Base-by-base conservation (phyloP, 1,139 yeast genomes). In the Yamadazyma sp. region DNA sequence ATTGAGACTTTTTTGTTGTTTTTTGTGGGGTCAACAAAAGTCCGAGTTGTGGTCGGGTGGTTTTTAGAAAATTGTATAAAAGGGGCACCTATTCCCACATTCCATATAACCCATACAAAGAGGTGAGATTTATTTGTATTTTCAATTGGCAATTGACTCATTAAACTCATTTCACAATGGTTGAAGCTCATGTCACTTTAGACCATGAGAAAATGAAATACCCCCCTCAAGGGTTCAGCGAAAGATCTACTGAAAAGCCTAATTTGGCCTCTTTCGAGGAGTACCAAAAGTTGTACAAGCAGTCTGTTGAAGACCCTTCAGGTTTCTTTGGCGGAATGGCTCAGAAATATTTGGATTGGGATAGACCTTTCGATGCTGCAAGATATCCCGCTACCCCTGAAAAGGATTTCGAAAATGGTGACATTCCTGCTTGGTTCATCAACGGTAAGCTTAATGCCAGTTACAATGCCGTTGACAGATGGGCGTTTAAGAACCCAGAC, bases 401-500 rank as follows among this genome's bases (percentile, higher is more conserved):
- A 38, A 62, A 69, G 41, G 81, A 81, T 49, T 83, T 82, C 53
- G 69, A 74, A 50, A 60, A 80, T 54, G 87, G 85, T 43, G 86
- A 81, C 56, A 75, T 81, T 44, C 81, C 86, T 8, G 77, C 88
- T 22, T 86, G 94, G 94, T 86, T 85, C 60, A 61, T 83, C 34
- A 83, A 80, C 53, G 94, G 94, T 44, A 77, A 83, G 59, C 65
- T 86, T 58, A 86, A 86, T 56, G 92, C 94, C 15, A 76, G 80
- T 44, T 85, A 81, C 65, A 86, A 86, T 55, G 79, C 84, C 51
- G 87, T 86, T 40, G 95, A 86, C 60, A 77, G 92, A 56, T 87
- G 87, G 76, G 95, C 94, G 4, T 59, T 80, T 43, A 69, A 72
- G 51, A 75, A 78, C 53, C 94, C 94, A 17, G 60, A 81, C 56